Evolutionary conservation across 2,329 filamentous ascomycete genomes (phyloP), one percentile per base, ranked within the genome.

Genomic region (Cladosporium sp.): DNA sequence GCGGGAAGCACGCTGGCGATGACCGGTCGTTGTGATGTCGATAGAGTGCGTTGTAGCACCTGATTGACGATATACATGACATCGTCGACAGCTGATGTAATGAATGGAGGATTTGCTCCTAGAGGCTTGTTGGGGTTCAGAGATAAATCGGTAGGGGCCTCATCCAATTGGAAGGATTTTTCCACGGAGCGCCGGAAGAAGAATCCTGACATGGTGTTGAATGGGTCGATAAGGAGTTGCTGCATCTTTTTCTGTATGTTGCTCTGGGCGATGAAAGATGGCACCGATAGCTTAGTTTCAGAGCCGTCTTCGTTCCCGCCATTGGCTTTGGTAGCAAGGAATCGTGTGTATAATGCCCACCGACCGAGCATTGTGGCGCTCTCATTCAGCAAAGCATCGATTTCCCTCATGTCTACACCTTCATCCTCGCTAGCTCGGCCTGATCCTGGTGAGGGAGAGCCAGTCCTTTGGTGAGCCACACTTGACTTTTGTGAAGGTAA

Each of bases 51-150:
- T 69, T 96, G 90, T 8, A 98, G 84, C 37, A 98, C 91, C 60
- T 94, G 90, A 75, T 96, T 96, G 75, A 97, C 91, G 72, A 99
- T 97, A 79, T 98, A 99, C 94, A 99, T 98, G 74, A 98, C 93
- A 80, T 97, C 95, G 80, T 99, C 95, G 10, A 99, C 93, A 0
- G 94, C 93, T 1, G 93, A 93, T 52, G 95, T 94, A 72, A 99
- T 97, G 74, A 92, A 96, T 0, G 95, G 95, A 2, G 92, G 86
- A 71, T 93, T 92, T 66, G 89, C 86, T 62, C 90, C 87, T 52
- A 97, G 83, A 3, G 89, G 83, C 73, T 85, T 91, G 73, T 85
- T 89, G 50, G 89, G 83, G 74, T 89, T 92, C 37, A 99, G 82
- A 0, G 91, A 91, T 23, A 99, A 81, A 23, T 92, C 92, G 0